phyloP scores from a whole-genome alignment of 768 basidiomycete species.

The Pluteus cervinus region DNA sequence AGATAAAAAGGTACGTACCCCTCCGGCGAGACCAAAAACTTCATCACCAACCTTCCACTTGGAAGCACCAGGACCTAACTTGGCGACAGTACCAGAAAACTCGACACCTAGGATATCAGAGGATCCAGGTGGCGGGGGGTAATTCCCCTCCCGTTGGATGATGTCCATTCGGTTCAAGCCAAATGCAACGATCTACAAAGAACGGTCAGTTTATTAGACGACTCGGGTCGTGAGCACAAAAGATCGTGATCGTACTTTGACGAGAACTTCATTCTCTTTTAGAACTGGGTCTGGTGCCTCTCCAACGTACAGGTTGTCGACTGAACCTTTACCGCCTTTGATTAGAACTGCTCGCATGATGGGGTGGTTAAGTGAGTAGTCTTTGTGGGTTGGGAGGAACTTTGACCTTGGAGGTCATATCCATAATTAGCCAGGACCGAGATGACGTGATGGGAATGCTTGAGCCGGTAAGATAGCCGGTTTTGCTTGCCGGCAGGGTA shows the following conservation, averaged over 20 bases:
- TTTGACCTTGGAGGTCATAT: no score
- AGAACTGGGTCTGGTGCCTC: slow-evolving; percentile 60
- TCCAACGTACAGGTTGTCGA: slow-evolving; percentile 75
- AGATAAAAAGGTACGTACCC: slow-evolving; percentile 48
- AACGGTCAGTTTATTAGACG: no score
- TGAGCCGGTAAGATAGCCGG: no score
- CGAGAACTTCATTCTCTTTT: slow-evolving; percentile 55
- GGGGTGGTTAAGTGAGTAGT: no score
- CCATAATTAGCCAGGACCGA: no score
- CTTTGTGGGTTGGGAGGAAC: no score
- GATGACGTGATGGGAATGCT: no score
- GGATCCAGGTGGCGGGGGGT: slow-evolving; percentile 73
- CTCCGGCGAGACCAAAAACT: slow-evolving; percentile 74
- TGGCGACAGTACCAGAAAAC: slow-evolving; percentile 65
- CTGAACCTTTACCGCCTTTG: slow-evolving; percentile 68
- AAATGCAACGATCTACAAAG: slow-evolving; percentile 78
- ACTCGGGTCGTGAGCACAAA: no score
- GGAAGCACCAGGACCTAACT: slow-evolving; percentile 43
- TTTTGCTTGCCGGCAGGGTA: no score
- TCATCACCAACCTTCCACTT: slow-evolving; percentile 62
- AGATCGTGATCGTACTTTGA: slow-evolving; percentile 50
- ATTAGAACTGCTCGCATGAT: slow-evolving; percentile 76
- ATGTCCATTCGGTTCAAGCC: slow-evolving; percentile 88
- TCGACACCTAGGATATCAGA: slow-evolving; percentile 81
- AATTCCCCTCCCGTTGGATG: slow-evolving; percentile 61